Percentiles rank a stretch among this genome's conserved stretches.
Conservation (phyloP, 108 stramenopile genomes). For the Fistulifera pelliculosa region DNA sequence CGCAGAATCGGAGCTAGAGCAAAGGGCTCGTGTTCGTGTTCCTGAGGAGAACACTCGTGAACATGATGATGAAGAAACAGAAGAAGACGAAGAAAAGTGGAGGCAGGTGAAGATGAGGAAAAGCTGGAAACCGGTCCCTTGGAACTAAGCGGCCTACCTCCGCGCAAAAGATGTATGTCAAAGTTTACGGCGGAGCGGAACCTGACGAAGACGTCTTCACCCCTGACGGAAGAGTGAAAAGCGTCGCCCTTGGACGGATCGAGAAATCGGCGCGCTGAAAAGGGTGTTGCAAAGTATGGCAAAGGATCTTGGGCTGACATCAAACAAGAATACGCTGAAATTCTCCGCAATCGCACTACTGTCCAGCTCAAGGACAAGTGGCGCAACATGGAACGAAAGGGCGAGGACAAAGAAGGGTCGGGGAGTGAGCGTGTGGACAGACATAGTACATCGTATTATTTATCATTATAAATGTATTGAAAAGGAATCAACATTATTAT, state of each 20-base stretch:
- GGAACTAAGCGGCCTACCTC: background rate
- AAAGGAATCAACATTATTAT: no score
- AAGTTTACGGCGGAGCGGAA: background rate
- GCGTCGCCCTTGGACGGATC: slow-evolving; percentile 39
- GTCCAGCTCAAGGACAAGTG: slow-evolving; percentile 71
- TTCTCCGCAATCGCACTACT: slow-evolving; percentile 38
- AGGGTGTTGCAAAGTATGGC: slow-evolving; percentile 44
- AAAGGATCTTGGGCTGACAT: slow-evolving; percentile 51
- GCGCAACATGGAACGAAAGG: slow-evolving; percentile 41
- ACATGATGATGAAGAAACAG: background rate
- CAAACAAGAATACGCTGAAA: slow-evolving; percentile 35
- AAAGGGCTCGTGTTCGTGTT: no score
- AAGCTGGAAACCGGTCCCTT: no score
- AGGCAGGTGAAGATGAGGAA: no score
- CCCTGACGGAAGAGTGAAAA: slow-evolving; percentile 3
- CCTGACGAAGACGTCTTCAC: slow-evolving; percentile 7
- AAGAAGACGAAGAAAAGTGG: slow-evolving; percentile 4
- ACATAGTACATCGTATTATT: no score
- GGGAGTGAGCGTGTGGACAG: no score
- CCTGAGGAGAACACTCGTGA: no score
- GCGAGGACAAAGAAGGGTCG: slow-evolving; percentile 7
- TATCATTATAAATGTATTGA: no score
- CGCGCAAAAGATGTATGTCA: background rate
- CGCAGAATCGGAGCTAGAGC: background rate
- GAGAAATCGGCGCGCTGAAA: slow-evolving; percentile 46